Evolutionary conservation across 1,284 basidiomycete genomes (phyloP).

Genomic region (Meripilus lineatus): DNA sequence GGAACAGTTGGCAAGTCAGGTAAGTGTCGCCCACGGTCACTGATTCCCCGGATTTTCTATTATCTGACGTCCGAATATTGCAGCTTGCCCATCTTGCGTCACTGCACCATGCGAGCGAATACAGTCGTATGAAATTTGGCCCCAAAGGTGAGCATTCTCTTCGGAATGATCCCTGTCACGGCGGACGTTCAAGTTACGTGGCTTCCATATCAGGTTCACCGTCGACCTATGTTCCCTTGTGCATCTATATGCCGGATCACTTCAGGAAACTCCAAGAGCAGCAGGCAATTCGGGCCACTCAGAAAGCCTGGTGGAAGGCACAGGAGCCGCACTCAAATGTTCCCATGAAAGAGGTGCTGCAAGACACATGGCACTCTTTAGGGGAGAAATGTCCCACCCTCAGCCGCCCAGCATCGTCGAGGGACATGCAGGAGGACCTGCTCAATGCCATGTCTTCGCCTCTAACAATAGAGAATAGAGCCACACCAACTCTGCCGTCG

Average conservation of each 20-base stretch:
- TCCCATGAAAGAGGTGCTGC: slow-evolving; percentile 8
- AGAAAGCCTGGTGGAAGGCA: slow-evolving; percentile 53
- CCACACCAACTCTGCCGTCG: slow-evolving; percentile 16
- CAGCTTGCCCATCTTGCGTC: slow-evolving; percentile 63
- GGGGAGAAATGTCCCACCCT: slow-evolving; percentile 14
- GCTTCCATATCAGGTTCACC: slow-evolving; percentile 42
- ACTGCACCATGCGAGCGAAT: slow-evolving; percentile 78
- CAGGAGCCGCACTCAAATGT: neutral
- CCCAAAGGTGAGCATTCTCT: slow-evolving; percentile 42
- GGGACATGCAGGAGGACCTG: slow-evolving; percentile 42
- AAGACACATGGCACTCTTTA: no score
- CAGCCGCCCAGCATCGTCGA: slow-evolving; percentile 20
- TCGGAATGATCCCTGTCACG: neutral
- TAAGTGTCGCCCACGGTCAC: neutral
- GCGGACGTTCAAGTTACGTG: neutral
- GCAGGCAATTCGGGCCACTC: slow-evolving; percentile 45
- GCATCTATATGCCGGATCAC: slow-evolving; percentile 62
- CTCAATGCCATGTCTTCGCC: slow-evolving; percentile 48
- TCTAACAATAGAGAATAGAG: slow-evolving; percentile 16
- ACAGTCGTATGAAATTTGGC: slow-evolving; percentile 75
- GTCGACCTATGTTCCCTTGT: slow-evolving; percentile 63
- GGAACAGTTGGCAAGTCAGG: slow-evolving; percentile 3
- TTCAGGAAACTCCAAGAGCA: slow-evolving; percentile 55
- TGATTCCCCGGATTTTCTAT: neutral
- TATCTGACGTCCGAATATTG: neutral